Evolutionary conservation across 441 rosid genomes (phyloP).

Genomic region (Gossypium gossypioides): DNA sequence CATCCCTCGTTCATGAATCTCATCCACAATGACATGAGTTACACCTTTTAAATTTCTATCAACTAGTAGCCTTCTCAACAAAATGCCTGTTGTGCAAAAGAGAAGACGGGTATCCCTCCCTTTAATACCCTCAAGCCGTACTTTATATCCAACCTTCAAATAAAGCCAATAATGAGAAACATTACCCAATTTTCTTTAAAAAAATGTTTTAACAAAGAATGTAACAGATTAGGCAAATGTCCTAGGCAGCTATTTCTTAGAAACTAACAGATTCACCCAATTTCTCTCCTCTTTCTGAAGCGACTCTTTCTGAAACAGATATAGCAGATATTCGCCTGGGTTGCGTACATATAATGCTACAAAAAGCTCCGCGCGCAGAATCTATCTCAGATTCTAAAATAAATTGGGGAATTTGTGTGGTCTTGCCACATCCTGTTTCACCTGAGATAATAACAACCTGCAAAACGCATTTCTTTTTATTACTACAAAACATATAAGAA

Average conservation of each 20-base stretch:
- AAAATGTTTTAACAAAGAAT: conserved; percentile 4
- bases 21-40: conserved; percentile 84
- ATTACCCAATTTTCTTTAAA: conserved; percentile 7
- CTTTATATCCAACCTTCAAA: conserved; percentile 81
- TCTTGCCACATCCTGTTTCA: conserved; percentile 97
- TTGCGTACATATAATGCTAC: conserved; percentile 82
- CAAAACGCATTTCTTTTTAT: conserved; percentile 6
- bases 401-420: conserved; percentile 88
- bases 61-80: conserved; percentile 76
- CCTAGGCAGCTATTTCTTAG: neutral
- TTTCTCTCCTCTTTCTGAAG: conserved; percentile 86
- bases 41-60: conserved; percentile 79
- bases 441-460: conserved; percentile 86
- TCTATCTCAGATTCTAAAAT: conserved; percentile 71
- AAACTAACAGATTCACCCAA: conserved; percentile 86
- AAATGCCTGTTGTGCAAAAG: conserved; percentile 90
- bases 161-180: conserved; percentile 10
- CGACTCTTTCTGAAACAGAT: conserved; percentile 87
- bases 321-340: conserved; percentile 87
- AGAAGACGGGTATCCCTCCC: conserved; percentile 83
- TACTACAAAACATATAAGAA: neutral
- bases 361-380: conserved; percentile 58
- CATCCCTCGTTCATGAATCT: conserved; percentile 97
- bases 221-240: conserved; percentile 13
- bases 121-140: conserved; percentile 76